Evolutionary conservation across 2,329 filamentous ascomycete genomes (phyloP).

Genomic region (Pseudogymnoascus sp.): DNA sequence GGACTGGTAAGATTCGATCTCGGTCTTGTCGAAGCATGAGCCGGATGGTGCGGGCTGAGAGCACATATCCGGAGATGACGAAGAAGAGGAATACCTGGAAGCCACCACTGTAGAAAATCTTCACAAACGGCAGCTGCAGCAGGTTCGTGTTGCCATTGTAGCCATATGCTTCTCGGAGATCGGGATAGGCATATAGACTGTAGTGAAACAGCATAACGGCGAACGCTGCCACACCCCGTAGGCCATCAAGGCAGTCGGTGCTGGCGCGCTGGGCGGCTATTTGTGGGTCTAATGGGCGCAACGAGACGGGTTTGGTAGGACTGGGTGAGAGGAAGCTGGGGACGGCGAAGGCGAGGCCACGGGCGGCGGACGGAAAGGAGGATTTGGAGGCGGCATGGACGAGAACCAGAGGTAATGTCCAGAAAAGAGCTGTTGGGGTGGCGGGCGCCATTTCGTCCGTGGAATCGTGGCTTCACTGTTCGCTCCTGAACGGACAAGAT

Average conservation of each 20-base stretch:
- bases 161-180: constrained; percentile 18
- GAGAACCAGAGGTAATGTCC: background rate
- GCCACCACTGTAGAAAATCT: constrained; percentile 33
- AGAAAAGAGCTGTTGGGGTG: background rate
- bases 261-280: constrained; percentile 3
- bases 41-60: constrained; percentile 38
- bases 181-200: background rate
- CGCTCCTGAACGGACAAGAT: background rate
- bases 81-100: constrained; percentile 46
- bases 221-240: background rate
- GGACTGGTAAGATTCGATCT: constrained; percentile 31
- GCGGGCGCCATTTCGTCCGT: background rate
- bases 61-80: constrained; percentile 42
- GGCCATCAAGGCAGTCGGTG: background rate
- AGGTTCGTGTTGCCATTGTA: constrained; percentile 29
- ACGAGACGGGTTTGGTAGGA: background rate
- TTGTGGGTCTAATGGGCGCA: background rate
- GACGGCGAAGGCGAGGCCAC: constrained; percentile 1
- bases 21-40: constrained; percentile 33
- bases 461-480: background rate
- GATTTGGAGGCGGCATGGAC: background rate
- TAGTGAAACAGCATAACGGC: constrained; percentile 2
- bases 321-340: background rate
- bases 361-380: background rate
- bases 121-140: constrained; percentile 37